A percentile compares a stretch with the other conserved stretches of the same genome.
These are phyloP conservation scores for Chrysochromulina parva DNA, from an alignment of 78 protist genomes.

Conservation along the genomic window DNA sequence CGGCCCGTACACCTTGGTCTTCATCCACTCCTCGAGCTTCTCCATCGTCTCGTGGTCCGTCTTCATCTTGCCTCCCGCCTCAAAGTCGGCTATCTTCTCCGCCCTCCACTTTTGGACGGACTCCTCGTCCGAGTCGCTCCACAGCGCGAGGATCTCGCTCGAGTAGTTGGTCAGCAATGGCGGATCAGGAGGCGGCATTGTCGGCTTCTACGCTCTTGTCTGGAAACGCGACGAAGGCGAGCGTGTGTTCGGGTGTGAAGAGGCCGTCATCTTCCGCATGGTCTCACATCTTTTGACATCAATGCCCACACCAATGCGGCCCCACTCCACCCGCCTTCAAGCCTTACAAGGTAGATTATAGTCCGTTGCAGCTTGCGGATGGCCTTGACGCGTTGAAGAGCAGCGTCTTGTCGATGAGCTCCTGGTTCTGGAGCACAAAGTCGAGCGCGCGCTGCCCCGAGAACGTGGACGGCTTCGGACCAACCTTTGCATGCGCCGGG, in stretches of 20 bases:
- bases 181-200: not conserved
- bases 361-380: too few species aligned
- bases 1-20: not conserved
- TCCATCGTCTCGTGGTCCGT: not conserved
- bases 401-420: constrained; percentile 3
- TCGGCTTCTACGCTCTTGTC: too few species aligned
- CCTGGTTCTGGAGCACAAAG: not conserved
- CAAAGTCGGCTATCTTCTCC: not conserved
- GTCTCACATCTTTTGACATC: too few species aligned
- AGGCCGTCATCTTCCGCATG: too few species aligned
- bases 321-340: too few species aligned
- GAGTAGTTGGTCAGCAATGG: not conserved
- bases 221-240: too few species aligned
- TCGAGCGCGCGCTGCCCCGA: constrained; percentile 2
- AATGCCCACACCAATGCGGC: too few species aligned
- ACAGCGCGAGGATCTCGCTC: not conserved
- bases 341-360: too few species aligned
- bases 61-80: not conserved
- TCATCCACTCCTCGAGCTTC: not conserved
- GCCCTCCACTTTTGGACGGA: not conserved
- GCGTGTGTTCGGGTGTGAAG: too few species aligned
- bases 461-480: not conserved
- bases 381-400: constrained; percentile 15
- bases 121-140: not conserved
- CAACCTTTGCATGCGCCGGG: not conserved